Evolutionary conservation across 2,329 filamentous ascomycete genomes (phyloP), one percentile per base, ranked within the genome.

Genomic region (Fusarium heterosporum): DNA sequence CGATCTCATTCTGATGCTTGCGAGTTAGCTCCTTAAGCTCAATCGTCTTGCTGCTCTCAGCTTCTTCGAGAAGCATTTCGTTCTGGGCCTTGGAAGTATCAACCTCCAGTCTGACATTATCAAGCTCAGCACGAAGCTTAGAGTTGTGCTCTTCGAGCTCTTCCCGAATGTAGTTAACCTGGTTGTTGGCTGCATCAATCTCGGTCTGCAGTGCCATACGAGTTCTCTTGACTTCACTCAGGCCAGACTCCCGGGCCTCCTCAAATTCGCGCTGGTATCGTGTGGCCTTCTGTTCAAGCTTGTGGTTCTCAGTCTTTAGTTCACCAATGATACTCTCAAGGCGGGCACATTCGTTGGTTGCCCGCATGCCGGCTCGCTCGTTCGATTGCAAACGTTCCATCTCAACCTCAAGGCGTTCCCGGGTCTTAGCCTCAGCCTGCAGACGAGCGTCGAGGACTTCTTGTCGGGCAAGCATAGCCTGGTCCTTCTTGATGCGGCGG

Each of bases 41-140:
- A 1, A 85, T 81, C 53, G 86, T 84, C 78, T 90, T 92, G 16
- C 86, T 88, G 61, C 88, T 87, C 61, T 92, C 87, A 22, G 90
- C 90, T 69, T 96, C 93, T 76, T 97, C 92, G 12, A 97, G 84
- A 52, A 96, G 85, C 82, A 96, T 90, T 74, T 97, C 93, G 70
- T 92, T 89, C 71, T 90, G 91, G 19, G 90, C 93, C 75, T 91
- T 93, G 55, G 89, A 85, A 4, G 91, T 93, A 73, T 97, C 93
- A 11, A 89, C 87, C 65, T 97, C 93, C 74, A 96, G 84, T 73
- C 86, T 90, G 56, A 91, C 85, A 70, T 90, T 89, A 66, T 97
- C 93, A 41, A 97, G 81, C 75, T 97, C 92, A 19, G 85, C 81
- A 52, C 93, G 89, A 28, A 93, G 81, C 72, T 89, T 89, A 26